phyloP scores from a whole-genome alignment of 2,329 filamentous ascomycete species.

The Thermoascus crustaceus region DNA sequence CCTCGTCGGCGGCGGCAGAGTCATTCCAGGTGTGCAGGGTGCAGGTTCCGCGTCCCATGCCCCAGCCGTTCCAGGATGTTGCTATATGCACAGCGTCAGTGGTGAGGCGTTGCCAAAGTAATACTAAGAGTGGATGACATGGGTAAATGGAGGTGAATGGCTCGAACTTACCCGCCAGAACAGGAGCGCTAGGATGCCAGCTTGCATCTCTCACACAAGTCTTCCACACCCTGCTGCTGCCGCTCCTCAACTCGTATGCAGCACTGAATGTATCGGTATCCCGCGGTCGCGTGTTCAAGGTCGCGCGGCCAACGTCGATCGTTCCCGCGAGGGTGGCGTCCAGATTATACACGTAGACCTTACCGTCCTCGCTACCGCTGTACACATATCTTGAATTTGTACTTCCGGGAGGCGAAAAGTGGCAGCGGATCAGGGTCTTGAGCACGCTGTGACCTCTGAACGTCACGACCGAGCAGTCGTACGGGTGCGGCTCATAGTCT shows the following conservation, averaged over 20 bases:
- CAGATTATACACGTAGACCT: constrained; percentile 86
- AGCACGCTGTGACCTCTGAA: constrained; percentile 86
- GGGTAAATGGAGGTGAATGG: not conserved
- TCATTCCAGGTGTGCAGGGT: constrained; percentile 73
- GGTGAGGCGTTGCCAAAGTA: no score
- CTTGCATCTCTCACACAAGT: constrained; percentile 80
- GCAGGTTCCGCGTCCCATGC: constrained; percentile 64
- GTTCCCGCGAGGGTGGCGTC: constrained; percentile 73
- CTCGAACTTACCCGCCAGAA: constrained; percentile 56
- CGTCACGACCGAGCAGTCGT: constrained; percentile 88
- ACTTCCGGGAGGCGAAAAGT: constrained; percentile 81
- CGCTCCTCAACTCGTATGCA: constrained; percentile 47
- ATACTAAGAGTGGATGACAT: constrained; percentile 5
- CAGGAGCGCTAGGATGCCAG: constrained; percentile 79
- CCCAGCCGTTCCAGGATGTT: constrained; percentile 74
- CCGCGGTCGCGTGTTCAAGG: constrained; percentile 52
- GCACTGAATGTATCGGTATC: constrained; percentile 46
- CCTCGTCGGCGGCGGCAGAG: constrained; percentile 54
- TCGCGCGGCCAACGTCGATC: constrained; percentile 69
- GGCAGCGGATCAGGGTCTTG: constrained; percentile 84
- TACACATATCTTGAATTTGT: constrained; percentile 91
- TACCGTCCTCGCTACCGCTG: constrained; percentile 80
- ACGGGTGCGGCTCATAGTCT: constrained; percentile 57
- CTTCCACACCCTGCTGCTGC: constrained; percentile 54
- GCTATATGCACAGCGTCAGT: constrained; percentile 43